Conservation (phyloP, 1,284 basidiomycete species). For the Heterobasidion irregulare region DNA sequence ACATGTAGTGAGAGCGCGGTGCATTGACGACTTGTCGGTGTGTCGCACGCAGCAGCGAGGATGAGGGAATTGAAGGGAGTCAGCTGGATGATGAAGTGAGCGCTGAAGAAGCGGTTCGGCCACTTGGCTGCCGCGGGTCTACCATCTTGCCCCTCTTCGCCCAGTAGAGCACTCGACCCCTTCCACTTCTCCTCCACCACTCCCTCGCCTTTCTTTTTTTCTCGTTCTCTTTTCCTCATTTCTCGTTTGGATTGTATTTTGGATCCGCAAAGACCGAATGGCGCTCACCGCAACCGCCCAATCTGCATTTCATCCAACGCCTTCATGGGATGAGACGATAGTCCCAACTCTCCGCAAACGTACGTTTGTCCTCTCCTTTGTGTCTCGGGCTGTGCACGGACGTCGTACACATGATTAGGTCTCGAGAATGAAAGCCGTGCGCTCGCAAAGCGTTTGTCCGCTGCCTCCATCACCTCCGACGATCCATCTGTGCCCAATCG, state of each 20-base stretch:
- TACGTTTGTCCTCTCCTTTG: constrained; percentile 22
- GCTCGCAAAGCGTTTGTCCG: constrained; percentile 64
- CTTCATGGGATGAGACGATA: constrained; percentile 64
- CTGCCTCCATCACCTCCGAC: constrained; percentile 56
- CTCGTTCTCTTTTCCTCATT: constrained; percentile 1
- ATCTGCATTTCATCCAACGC: constrained; percentile 40
- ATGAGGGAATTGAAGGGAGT: no score
- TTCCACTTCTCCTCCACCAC: neutral
- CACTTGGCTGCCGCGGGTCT: no score
- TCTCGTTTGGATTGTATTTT: neutral
- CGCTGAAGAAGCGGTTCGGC: no score
- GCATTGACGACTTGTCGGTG: no score
- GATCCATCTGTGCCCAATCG: constrained; percentile 19
- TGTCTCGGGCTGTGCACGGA: neutral
- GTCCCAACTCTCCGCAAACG: constrained; percentile 65
- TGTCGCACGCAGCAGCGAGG: no score
- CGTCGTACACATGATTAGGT: constrained; percentile 29
- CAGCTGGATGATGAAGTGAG: no score
- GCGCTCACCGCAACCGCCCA: constrained; percentile 34
- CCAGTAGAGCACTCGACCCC: neutral
- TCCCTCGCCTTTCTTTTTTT: neutral
- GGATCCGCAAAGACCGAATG: constrained; percentile 16
- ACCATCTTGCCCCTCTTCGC: neutral
- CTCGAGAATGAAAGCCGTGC: constrained; percentile 66
- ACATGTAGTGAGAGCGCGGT: neutral